Percentiles rank a stretch among this genome's conserved stretches.
Conservation (phyloP, 768 basidiomycete species). For the Pholiota conissans region DNA sequence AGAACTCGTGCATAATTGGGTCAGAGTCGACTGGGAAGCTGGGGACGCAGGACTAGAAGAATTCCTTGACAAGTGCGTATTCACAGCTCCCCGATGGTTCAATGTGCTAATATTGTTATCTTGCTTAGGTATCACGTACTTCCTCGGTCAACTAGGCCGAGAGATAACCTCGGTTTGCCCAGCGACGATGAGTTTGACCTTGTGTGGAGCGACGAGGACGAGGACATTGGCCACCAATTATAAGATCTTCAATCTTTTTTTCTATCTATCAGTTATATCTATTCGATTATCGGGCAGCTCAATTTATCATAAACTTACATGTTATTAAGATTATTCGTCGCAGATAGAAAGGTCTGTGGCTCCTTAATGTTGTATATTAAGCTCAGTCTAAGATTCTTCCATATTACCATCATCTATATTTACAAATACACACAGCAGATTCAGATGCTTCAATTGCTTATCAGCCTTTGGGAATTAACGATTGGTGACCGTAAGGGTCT, state of each 20-base stretch:
- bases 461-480: too few relatives aligned
- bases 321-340: not conserved
- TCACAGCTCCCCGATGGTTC: not conserved
- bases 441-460: too few relatives aligned
- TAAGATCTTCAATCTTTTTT: conserved; percentile 2
- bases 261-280: not conserved
- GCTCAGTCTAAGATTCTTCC: not conserved
- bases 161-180: conserved; percentile 47
- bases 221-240: conserved; percentile 18
- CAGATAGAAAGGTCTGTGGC: not conserved
- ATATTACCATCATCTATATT: not conserved
- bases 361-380: not conserved
- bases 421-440: not conserved
- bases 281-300: too few relatives aligned
- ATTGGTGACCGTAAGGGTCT: too few relatives aligned
- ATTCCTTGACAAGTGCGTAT: conserved; percentile 57
- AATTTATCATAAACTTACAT: too few relatives aligned
- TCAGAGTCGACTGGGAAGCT: conserved; percentile 86
- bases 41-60: conserved; percentile 68
- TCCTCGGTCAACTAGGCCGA: conserved; percentile 24
- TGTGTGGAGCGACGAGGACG: conserved; percentile 53
- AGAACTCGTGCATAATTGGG: conserved; percentile 86
- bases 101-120: not conserved
- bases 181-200: conserved; percentile 56
- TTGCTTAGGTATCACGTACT: conserved; percentile 25